Conservation (phyloP, 805 yeast species). For the Grigorovia jiainica region DNA sequence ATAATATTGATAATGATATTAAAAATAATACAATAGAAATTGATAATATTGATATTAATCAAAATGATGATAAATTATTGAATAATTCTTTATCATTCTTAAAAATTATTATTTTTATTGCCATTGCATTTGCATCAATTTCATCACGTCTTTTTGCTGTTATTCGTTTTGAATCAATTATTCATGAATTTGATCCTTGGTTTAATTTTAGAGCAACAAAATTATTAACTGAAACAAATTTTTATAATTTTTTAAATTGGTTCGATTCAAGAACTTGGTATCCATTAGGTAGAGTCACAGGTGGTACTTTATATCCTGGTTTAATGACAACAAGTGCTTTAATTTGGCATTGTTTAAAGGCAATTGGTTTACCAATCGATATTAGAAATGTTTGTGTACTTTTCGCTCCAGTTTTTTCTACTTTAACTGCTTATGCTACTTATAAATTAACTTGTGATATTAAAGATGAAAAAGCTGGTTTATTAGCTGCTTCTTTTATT, state of each 20-base stretch:
- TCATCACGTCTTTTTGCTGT: constrained; percentile 93
- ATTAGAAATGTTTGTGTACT: constrained; percentile 93
- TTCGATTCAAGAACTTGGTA: constrained; percentile 99
- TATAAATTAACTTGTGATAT: constrained; percentile 82
- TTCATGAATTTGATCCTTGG: constrained; percentile 97
- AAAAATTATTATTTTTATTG: constrained; percentile 56
- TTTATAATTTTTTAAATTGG: constrained; percentile 92
- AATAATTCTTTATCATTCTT: background rate
- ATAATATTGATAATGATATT: no score
- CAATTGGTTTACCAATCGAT: constrained; percentile 73
- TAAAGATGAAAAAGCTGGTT: constrained; percentile 82
- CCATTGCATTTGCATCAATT: constrained; percentile 85
- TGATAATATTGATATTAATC: background rate
- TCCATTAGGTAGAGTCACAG: constrained; percentile 97
- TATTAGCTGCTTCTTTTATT: constrained; percentile 87
- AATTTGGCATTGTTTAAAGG: constrained; percentile 63
- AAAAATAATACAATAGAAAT: no score
- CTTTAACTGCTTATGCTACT: constrained; percentile 83
- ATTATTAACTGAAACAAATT: constrained; percentile 73
- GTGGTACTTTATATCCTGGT: constrained; percentile 97
- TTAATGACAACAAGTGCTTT: constrained; percentile 95
- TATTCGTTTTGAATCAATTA: constrained; percentile 88
- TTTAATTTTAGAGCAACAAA: constrained; percentile 95
- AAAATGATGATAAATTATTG: background rate
- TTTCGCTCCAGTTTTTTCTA: constrained; percentile 94